These are phyloP conservation scores for Lepiota brunneoincarnata DNA, from an alignment of 768 basidiomycete genomes.

Conservation along the genomic window DNA sequence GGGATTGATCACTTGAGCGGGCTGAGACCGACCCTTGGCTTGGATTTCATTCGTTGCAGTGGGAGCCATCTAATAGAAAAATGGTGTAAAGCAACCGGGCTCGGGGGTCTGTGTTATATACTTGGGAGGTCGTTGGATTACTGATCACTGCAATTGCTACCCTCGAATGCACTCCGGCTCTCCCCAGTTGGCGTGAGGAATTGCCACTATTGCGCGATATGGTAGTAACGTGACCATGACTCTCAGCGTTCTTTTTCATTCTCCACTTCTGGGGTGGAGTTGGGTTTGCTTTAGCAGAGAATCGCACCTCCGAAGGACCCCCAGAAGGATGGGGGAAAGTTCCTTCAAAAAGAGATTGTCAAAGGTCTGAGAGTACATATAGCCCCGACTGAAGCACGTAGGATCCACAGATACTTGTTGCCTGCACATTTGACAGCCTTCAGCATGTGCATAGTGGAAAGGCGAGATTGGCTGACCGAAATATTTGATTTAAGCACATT, in stretches of 20 bases:
- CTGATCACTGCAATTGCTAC: background rate
- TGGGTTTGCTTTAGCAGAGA: background rate
- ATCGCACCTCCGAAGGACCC: too few species aligned
- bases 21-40: constrained; percentile 17
- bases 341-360: background rate
- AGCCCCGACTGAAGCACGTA: constrained; percentile 3
- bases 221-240: constrained; percentile 12
- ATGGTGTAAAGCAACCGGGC: too few species aligned
- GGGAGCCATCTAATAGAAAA: constrained; percentile 40
- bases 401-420: background rate
- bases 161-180: background rate
- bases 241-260: background rate
- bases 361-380: background rate
- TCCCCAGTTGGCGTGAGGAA: constrained; percentile 16
- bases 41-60: constrained; percentile 34
- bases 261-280: background rate
- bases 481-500: constrained; percentile 20
- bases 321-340: background rate
- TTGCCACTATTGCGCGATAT: constrained; percentile 12
- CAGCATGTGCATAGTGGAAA: background rate
- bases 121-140: background rate
- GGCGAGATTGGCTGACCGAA: constrained; percentile 14
- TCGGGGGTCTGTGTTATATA: background rate
- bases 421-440: background rate
- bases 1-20: constrained; percentile 46